Evolutionary conservation across 1,284 basidiomycete genomes (phyloP).

Genomic region (Mycosarcoma maydis): DNA sequence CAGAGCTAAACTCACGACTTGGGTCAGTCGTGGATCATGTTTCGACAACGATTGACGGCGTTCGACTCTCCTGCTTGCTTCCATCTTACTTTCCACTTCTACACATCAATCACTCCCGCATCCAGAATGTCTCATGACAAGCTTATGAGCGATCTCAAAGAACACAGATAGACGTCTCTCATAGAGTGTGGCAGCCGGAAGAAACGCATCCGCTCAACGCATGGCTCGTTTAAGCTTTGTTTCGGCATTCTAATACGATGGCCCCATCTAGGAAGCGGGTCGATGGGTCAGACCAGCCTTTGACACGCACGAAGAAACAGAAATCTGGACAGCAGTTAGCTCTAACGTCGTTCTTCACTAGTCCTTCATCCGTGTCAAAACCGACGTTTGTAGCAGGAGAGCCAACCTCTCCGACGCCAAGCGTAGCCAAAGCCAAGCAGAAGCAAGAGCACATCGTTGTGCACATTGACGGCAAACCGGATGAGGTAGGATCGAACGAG

Average conservation of each 20-base stretch:
- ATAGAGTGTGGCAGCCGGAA: no score
- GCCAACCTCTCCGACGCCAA: slow-evolving; percentile 10
- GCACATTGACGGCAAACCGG: background rate
- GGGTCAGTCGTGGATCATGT: no score
- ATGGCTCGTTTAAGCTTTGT: background rate
- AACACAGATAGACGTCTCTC: no score
- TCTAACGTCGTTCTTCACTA: slow-evolving; percentile 44
- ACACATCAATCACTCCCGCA: no score
- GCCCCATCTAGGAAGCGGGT: slow-evolving; percentile 36
- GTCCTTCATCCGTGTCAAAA: slow-evolving; percentile 21
- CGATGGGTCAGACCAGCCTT: slow-evolving; percentile 15
- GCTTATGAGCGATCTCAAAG: no score
- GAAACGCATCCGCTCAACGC: background rate
- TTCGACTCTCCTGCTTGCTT: no score
- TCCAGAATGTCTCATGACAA: no score
- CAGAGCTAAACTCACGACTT: no score
- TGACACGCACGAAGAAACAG: slow-evolving; percentile 34
- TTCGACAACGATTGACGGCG: no score
- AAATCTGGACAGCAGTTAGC: slow-evolving; percentile 32
- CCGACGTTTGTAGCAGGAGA: slow-evolving; percentile 7
- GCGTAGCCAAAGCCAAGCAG: slow-evolving; percentile 14
- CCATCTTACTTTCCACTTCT: no score
- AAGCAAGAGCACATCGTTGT: slow-evolving; percentile 7
- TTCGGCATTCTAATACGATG: background rate
- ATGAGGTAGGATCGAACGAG: background rate